Evolutionary conservation across 192 early-diverging fungal genomes (phyloP).

Genomic region (Mortierella alpina): DNA sequence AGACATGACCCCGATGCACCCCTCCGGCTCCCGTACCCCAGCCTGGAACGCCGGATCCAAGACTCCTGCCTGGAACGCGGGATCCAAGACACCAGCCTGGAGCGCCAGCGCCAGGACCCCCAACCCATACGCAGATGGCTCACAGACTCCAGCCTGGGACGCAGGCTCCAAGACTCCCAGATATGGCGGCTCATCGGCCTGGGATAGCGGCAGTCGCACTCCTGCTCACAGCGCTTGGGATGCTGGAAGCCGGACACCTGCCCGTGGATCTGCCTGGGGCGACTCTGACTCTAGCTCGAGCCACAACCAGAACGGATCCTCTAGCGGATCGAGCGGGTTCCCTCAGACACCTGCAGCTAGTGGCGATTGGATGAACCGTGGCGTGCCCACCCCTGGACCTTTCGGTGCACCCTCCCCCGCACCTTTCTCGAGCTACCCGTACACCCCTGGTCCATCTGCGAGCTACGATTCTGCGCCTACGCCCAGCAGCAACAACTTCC

Average conservation of each 20-base stretch:
- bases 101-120: constrained; percentile 61
- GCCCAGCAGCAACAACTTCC: constrained; percentile 58
- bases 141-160: constrained; percentile 68
- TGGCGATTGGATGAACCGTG: constrained; percentile 48
- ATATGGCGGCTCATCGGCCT: constrained; percentile 56
- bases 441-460: constrained; percentile 59
- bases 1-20: constrained; percentile 48
- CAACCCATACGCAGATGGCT: constrained; percentile 56
- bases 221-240: constrained; percentile 70
- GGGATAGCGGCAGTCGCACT: constrained; percentile 56
- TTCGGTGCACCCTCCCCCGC: constrained; percentile 59
- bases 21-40: constrained; percentile 65
- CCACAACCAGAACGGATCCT: constrained; percentile 19
- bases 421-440: constrained; percentile 61
- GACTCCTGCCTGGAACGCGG: constrained; percentile 66
- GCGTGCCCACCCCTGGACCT: constrained; percentile 44
- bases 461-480: constrained; percentile 64
- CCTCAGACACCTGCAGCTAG: constrained; percentile 54
- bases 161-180: constrained; percentile 62
- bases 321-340: constrained; percentile 24
- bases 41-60: constrained; percentile 74
- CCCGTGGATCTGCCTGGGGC: constrained; percentile 50
- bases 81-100: constrained; percentile 65
- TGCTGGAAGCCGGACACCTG: constrained; percentile 60
- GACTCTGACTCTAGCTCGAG: constrained; percentile 34